Evolutionary conservation across 202 grass and related monocot species (phyloP).

Genomic region (Zoysia matrella): DNA sequence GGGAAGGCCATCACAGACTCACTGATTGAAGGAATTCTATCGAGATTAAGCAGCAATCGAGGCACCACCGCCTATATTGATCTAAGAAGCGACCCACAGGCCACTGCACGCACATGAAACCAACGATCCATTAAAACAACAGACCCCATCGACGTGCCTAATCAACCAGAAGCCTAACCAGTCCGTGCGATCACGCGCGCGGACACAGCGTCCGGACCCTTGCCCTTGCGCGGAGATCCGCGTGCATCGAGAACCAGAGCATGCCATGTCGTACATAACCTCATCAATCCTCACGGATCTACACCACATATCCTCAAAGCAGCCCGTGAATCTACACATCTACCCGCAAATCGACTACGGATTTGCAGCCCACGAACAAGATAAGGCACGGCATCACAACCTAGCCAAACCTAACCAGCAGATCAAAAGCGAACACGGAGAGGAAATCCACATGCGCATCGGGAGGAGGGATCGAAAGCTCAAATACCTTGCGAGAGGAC

Average conservation of each 20-base stretch:
- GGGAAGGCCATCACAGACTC: not conserved
- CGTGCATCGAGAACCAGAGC: not conserved
- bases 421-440: not conserved
- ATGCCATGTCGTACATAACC: too few relatives aligned
- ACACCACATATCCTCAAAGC: not conserved
- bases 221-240: not conserved
- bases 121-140: not conserved
- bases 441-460: too few relatives aligned
- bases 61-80: not conserved
- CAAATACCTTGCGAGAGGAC: conserved; percentile 39
- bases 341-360: not conserved
- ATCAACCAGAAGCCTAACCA: not conserved
- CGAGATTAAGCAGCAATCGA: not conserved
- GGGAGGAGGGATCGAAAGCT: not conserved
- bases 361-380: not conserved
- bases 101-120: not conserved
- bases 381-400: not conserved
- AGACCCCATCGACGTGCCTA: not conserved
- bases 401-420: not conserved
- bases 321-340: not conserved
- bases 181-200: too few relatives aligned
- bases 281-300: not conserved
- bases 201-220: not conserved
- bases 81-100: not conserved
- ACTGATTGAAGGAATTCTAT: not conserved